Evolutionary conservation across 306 rosid genomes (phyloP), one percentile per base, ranked within the genome.

Genomic region (Cicer cuneatum): DNA sequence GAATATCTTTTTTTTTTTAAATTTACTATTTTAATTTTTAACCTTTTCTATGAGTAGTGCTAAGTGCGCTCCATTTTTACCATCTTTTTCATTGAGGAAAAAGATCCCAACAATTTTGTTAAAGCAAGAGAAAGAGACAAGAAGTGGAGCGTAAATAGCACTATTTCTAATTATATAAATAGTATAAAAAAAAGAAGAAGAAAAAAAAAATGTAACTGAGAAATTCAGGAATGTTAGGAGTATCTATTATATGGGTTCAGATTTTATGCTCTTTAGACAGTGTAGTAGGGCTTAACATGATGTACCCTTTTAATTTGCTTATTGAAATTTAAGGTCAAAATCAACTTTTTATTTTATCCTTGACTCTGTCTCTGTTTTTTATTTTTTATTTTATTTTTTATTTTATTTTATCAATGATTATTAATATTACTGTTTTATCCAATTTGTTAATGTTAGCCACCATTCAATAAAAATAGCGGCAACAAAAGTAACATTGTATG

Each of bases 21-120:
- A 39, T 12, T 57, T 51, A 5, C 18, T 71, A 13, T 75, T 74
- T 67, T 19, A 48, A 18, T 76, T 65, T 54, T 58, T 76, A 5
- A 69, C 59, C 66, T 18, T 1, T 39, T 72, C 3, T 65, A 40
- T 14, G 38, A 73, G 71, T 81, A 84, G 83, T 78, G 89, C 84
- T 86, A 78, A 66, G 71, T 79, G 76, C 87, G 82, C 87, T 87
- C 92, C 86, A 74, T 73, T 84, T 86, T 83, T 57, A 63, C 81
- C 80, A 63, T 71, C 81, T 62, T 38, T 69, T 39, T 45, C 74
- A 19, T 59, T 64, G 70, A 64, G 29, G 65, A 10, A 54, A 56
- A 56, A 37, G 61, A 38, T 72, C 29, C 38, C 58, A 43, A 66
- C 69, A 71, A 71, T 69, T 74, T 70, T 72, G 75, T 39, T 68